Evolutionary conservation across 1,284 basidiomycete species (phyloP).

Genomic region (Pascua guehoae): DNA sequence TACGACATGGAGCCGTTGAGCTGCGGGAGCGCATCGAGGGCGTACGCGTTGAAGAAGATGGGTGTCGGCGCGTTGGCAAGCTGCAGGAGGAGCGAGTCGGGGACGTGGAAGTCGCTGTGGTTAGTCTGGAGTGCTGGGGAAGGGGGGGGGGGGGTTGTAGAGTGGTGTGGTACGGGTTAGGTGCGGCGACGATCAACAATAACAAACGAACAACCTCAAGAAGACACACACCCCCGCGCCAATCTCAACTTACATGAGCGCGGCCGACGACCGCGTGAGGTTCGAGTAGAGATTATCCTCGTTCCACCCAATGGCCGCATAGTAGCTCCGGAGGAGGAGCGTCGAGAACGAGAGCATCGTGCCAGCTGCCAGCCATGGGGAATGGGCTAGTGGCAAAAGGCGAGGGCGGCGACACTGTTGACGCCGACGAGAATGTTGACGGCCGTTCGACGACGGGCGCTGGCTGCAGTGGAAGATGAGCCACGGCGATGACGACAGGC

Average conservation of each 20-base stretch:
- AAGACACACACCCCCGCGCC: too few species aligned
- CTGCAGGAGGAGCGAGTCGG: slow-evolving; percentile 53
- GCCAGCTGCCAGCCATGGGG: neutral
- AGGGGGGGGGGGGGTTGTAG: neutral
- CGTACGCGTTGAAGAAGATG: slow-evolving; percentile 84
- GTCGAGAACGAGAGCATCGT: slow-evolving; percentile 61
- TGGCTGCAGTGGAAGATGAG: too few species aligned
- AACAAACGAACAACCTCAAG: slow-evolving; percentile 5
- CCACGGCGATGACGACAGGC: too few species aligned
- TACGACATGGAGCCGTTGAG: slow-evolving; percentile 90
- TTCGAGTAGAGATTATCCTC: slow-evolving; percentile 92
- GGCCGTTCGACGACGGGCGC: too few species aligned
- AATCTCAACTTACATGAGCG: neutral
- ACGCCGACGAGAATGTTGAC: too few species aligned
- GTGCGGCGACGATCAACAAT: slow-evolving; percentile 21
- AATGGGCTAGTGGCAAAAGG: too few species aligned
- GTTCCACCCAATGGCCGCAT: slow-evolving; percentile 88
- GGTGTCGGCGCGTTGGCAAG: slow-evolving; percentile 88
- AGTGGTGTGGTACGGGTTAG: too few species aligned
- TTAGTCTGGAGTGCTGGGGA: slow-evolving; percentile 2
- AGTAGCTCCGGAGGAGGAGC: slow-evolving; percentile 84
- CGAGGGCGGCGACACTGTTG: too few species aligned
- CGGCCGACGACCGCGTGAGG: slow-evolving; percentile 80
- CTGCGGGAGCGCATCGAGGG: slow-evolving; percentile 85
- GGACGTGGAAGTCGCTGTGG: slow-evolving; percentile 39